Base-by-base conservation (phyloP, 2,329 filamentous ascomycete genomes). In the Diaporthe sp. region DNA sequence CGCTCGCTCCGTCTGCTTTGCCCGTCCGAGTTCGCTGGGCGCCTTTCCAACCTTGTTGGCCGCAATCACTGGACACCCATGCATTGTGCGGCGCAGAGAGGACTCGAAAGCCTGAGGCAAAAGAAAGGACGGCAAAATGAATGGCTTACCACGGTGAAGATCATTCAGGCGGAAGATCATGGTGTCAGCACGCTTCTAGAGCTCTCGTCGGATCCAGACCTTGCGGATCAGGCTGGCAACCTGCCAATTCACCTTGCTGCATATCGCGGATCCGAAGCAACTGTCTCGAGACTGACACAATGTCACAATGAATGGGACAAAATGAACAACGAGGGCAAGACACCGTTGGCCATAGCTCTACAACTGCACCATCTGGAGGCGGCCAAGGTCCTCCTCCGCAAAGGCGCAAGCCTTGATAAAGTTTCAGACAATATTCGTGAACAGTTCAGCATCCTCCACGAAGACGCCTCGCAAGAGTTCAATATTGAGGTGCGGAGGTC, bases 21-120 rank as follows among this genome's bases (percentile, higher is more conserved):
- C 8, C 30, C 54, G 30, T 33, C 54, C 28, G 54, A 22, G 17
- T 3, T 35, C 13, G 17, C 17, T 35, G 8, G 17, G 28, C 15
- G 35, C 54, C 54, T 57, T 22, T 3, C 30, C 54, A 57, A 35
- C 30, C 28, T 13, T 57, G 8, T 7, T 30, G 19, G 30, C 4
- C 3, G 35, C 30, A 35, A 57, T 57, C 30, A 19, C 2, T 57
- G 54, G 54, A 57, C 19, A 1, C 30, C 54, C 19, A 7, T 35
- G 54, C 54, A 57, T 57, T 35, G 54, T 38, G 54, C 54, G n/a
- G 30, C 54, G 54, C 54, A 57, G 54, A 57, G 54, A 57, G 54
- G 54, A 13, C 54, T 35, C 54, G 19, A 57, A n/a, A 30, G 35
- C 30, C n/a, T 35, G 17, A 57, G 54, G 30, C 54, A 57, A 10